Conservation (phyloP, 768 basidiomycete species). For the Lactifluus subvellereus region DNA sequence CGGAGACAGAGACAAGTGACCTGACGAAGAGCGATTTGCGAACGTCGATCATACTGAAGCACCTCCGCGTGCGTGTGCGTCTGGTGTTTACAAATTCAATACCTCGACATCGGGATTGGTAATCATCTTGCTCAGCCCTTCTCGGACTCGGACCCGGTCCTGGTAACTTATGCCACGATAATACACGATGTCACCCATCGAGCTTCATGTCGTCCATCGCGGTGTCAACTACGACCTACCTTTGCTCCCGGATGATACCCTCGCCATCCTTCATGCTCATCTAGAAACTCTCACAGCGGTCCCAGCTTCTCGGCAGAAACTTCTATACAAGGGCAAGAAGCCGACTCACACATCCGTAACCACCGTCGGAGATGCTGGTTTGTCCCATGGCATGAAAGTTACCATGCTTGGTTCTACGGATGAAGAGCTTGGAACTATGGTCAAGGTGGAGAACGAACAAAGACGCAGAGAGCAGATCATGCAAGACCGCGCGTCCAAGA, state of each 20-base stretch:
- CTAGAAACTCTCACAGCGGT: slow-evolving; percentile 63
- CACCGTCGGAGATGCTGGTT: slow-evolving; percentile 41
- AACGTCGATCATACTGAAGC: neutral
- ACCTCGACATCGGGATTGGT: neutral
- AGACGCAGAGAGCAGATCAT: slow-evolving; percentile 53
- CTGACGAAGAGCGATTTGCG: no score
- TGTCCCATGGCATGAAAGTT: slow-evolving; percentile 59
- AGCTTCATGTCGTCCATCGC: slow-evolving; percentile 9
- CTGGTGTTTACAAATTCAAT: neutral
- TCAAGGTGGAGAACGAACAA: slow-evolving; percentile 52
- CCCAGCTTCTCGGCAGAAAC: slow-evolving; percentile 60
- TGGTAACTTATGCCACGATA: no score
- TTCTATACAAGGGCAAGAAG: slow-evolving; percentile 67
- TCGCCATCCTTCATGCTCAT: slow-evolving; percentile 44
- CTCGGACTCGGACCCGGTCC: neutral
- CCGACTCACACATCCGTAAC: slow-evolving; percentile 28
- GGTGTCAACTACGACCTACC: slow-evolving; percentile 5
- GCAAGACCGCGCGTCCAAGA: slow-evolving; percentile 50
- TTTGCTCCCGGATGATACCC: slow-evolving; percentile 29
- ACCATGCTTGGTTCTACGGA: slow-evolving; percentile 66
- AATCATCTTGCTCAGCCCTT: neutral
- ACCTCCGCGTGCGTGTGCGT: slow-evolving; percentile 5
- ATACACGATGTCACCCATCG: neutral
- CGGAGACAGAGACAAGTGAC: no score
- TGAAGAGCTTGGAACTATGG: slow-evolving; percentile 50